phyloP scores from a whole-genome alignment of 371 early-diverging fungal genomes.

The Blyttiomyces sp. region DNA sequence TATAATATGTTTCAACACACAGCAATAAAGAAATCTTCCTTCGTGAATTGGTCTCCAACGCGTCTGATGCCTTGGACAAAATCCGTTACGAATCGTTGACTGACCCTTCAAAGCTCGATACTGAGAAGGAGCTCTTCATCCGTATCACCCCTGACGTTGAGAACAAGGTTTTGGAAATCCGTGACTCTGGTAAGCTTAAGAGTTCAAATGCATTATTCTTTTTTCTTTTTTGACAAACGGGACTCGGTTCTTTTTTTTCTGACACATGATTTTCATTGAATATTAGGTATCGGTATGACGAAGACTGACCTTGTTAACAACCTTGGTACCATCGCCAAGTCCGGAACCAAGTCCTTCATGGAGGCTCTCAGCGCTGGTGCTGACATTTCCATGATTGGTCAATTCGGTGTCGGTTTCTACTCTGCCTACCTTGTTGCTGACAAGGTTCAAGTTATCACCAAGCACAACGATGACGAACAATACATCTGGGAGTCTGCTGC shows the following conservation, averaged over 20 bases:
- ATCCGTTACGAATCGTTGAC: slow-evolving; percentile 81
- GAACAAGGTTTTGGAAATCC: slow-evolving; percentile 67
- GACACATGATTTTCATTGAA: too few species aligned
- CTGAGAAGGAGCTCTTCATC: slow-evolving; percentile 76
- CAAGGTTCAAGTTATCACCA: slow-evolving; percentile 91
- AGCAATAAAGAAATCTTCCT: slow-evolving; percentile 94
- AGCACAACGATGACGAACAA: slow-evolving; percentile 92
- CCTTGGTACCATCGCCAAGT: slow-evolving; percentile 95
- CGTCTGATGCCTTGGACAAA: slow-evolving; percentile 95
- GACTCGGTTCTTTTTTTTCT: too few species aligned
- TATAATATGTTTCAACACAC: slow-evolving; percentile 27
- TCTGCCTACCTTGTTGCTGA: slow-evolving; percentile 95
- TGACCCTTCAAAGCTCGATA: slow-evolving; percentile 74
- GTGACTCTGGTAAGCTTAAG: slow-evolving; percentile 43
- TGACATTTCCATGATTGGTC: slow-evolving; percentile 93
- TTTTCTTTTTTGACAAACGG: slow-evolving; percentile 5
- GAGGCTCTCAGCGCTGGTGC: slow-evolving; percentile 77
- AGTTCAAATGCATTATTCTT: background rate
- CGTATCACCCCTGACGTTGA: slow-evolving; percentile 77
- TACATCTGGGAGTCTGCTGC: slow-evolving; percentile 95
- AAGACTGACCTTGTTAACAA: slow-evolving; percentile 94
- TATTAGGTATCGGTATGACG: slow-evolving; percentile 96
- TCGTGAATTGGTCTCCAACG: slow-evolving; percentile 93
- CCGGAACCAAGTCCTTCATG: slow-evolving; percentile 94
- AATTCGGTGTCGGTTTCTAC: slow-evolving; percentile 99